Base-by-base conservation (phyloP, 176 grass and related monocot species). In the Triticum urartu region DNA sequence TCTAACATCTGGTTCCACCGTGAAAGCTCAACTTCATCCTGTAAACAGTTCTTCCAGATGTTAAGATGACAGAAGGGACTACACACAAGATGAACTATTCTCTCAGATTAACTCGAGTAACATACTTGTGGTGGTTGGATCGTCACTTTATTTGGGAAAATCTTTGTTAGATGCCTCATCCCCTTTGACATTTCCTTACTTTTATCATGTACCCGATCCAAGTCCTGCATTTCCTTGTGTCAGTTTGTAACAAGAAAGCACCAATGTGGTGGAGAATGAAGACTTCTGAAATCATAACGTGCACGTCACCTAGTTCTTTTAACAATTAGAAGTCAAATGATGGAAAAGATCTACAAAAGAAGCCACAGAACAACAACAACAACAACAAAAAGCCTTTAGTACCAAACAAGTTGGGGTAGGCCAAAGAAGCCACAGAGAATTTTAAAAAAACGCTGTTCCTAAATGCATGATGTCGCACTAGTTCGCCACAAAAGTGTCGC, bases 101-200 rank as follows among this genome's bases (percentile, higher is more conserved):
- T 59, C 33, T 79, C 43, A 9, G 11, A 84, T 62, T 22, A 81
- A 43, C 24, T 70, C 18, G 9, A 81, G 79, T 30, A 76, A 81
- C 60, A 72, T 92, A 99, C 97, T 82, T 90, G 92, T 75, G 97
- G 97, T 89, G 88, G 75, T 42, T 96, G 84, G 38, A 99, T 86
- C 5, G 58, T 91, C 83, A 99, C 90, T 87, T 96, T 99, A 80
- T 99, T 96, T 12, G 97, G 97, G 78, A 99, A 99, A 90, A 99
- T 87, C 72, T 95, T 99, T 25, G 83, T 87, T n/a, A 99, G 87
- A 89, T 96, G 94, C 72, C 86, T 94, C 83, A 85, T 89, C 32
- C 82, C 79, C 83, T 99, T 99, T 64, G 86, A 86, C 75, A 87
- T 81, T 65, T 94, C 97, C 90, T 98, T 98, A 60, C 79, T 92